Base-by-base conservation (phyloP, 2,329 filamentous ascomycete genomes). In the Ceratocystis harringtonii region DNA sequence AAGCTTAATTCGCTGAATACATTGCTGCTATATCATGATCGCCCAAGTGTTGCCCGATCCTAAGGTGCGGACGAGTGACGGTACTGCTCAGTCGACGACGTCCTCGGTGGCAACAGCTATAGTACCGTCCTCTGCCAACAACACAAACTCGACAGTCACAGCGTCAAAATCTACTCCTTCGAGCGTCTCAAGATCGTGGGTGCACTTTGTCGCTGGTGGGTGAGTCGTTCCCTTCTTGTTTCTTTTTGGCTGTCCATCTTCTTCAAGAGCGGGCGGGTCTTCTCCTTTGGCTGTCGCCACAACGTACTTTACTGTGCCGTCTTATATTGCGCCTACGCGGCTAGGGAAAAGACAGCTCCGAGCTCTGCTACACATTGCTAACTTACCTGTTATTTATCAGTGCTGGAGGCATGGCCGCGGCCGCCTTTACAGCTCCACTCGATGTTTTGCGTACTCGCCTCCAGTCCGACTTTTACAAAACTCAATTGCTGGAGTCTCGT, bases 391-490 rank as follows among this genome's bases (percentile, higher is more conserved):
- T 69, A 43, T 70, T 8, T 7, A 57, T 30, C 52, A 95, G 92
- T 52, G 77, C 90, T 63, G 92, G 92, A 70, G 92, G 92, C 70
- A 95, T 96, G 86, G 91, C 90, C 19, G 87, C 92, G 10, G 89
- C 92, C 28, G 86, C 89, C n/a, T 77, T 96, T n/a, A 96, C 92
- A 1, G 91, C 90, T 7, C 92, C 92, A 25, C 87, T 97, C 67
- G 92, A 96, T 73, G 92, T 96, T 41, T 82, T 97, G 62, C 95
- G 95, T 75, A 97, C 92, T 10, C 85, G 92, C 44, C 80, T 97
- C 2, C 92, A 97, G 74, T 95, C 90, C 71, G 92, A 95, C 73
- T 95, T 95, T 74, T 78, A 96, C 79, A 90, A 96, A 74, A 81
- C 85, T 7, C 89, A 96, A 75, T 81, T 96, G 58, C 81, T 81